Percentiles rank a stretch among this genome's conserved stretches.
phyloP scores from a whole-genome alignment of 495 filamentous ascomycete genomes.

The Jackrogersella multiformis region DNA sequence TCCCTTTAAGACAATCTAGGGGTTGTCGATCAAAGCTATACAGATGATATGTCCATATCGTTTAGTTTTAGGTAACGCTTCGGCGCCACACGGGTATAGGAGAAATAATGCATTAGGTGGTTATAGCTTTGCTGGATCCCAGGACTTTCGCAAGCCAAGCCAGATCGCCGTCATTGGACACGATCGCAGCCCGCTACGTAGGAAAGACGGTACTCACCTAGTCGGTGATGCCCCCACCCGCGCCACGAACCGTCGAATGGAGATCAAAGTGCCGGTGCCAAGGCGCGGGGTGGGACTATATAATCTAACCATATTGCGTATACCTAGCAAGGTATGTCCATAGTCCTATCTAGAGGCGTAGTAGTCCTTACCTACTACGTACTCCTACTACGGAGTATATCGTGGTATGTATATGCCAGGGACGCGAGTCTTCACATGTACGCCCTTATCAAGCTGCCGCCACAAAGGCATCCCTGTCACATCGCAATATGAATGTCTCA shows the following conservation, averaged over 20 bases:
- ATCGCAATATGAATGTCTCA: slow-evolving; percentile 43
- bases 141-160: not conserved
- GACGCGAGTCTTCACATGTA: slow-evolving; percentile 18
- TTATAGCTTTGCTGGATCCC: not conserved
- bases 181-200: slow-evolving; percentile 31
- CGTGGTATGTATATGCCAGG: slow-evolving; percentile 35
- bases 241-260: slow-evolving; percentile 36
- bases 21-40: slow-evolving; percentile 1
- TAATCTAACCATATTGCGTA: slow-evolving; percentile 42
- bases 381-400: not conserved
- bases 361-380: slow-evolving; percentile 5
- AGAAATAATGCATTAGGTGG: not conserved
- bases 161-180: slow-evolving; percentile 23
- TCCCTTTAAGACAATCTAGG: slow-evolving; percentile 19
- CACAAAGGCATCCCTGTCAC: slow-evolving; percentile 31
- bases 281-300: slow-evolving; percentile 43
- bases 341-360: slow-evolving; percentile 17
- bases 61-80: slow-evolving; percentile 8
- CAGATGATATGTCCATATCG: slow-evolving; percentile 1
- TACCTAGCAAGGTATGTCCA: not conserved
- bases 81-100: slow-evolving; percentile 37
- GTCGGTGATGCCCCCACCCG: slow-evolving; percentile 31
- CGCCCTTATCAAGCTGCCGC: slow-evolving; percentile 29
- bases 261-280: slow-evolving; percentile 45
- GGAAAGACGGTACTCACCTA: slow-evolving; percentile 6